Evolutionary conservation across 805 yeast genomes (phyloP).

Genomic region (Pichia ethanolica): DNA sequence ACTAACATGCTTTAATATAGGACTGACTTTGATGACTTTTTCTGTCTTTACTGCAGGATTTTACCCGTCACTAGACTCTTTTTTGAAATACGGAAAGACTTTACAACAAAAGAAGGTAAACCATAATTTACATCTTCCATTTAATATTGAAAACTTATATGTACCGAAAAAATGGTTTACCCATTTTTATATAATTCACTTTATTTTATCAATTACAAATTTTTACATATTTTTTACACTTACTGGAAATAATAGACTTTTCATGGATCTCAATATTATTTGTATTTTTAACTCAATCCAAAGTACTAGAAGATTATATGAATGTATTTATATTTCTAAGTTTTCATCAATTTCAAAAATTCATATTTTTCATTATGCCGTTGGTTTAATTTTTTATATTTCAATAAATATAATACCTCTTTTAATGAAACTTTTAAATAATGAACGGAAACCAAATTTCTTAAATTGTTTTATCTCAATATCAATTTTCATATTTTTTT

Average conservation of each 20-base stretch:
- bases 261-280: constrained; percentile 5
- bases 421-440: neutral
- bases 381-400: constrained; percentile 54
- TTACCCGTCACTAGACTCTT: constrained; percentile 4
- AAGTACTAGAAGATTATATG: constrained; percentile 46
- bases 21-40: constrained; percentile 1
- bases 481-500: constrained; percentile 27
- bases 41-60: constrained; percentile 8
- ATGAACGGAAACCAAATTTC: too few species aligned
- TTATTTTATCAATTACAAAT: constrained; percentile 23
- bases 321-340: constrained; percentile 43
- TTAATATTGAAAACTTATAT: constrained; percentile 20
- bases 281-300: constrained; percentile 35
- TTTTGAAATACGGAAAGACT: constrained; percentile 16
- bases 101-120: neutral
- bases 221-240: neutral
- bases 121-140: neutral
- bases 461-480: constrained; percentile 3
- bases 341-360: constrained; percentile 44
- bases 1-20: neutral
- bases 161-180: constrained; percentile 59
- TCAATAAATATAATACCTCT: constrained; percentile 34
- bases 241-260: too few species aligned
- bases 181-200: constrained; percentile 52
- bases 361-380: constrained; percentile 59